Conservation (phyloP, 306 rosid species). For the Fragaria vesca region DNA sequence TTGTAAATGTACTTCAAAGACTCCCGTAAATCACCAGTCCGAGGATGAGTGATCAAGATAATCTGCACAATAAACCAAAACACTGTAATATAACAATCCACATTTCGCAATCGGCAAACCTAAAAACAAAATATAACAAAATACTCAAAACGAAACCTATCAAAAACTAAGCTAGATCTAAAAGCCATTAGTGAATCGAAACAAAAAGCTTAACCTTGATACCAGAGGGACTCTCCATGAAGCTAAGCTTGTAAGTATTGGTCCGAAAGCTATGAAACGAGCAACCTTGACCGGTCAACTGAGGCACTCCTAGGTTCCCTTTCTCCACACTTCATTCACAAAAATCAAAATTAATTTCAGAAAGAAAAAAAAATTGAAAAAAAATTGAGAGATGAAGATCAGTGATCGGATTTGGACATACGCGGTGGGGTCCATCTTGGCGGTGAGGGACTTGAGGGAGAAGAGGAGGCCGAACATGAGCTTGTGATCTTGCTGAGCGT, state of each 20-base stretch:
- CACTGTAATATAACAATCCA: background rate
- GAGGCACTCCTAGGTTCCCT: constrained; percentile 95
- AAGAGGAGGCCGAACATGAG: constrained; percentile 96
- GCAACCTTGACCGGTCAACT: constrained; percentile 96
- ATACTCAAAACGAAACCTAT: background rate
- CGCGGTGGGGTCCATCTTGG: constrained; percentile 92
- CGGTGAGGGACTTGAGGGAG: constrained; percentile 90
- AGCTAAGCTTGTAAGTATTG: constrained; percentile 89
- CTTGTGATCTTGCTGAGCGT: constrained; percentile 90
- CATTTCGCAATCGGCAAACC: background rate
- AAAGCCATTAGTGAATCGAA: background rate
- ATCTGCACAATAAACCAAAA: constrained; percentile 42
- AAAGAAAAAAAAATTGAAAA: background rate
- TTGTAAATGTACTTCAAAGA: constrained; percentile 87
- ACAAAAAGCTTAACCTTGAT: constrained; percentile 54
- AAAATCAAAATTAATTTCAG: background rate
- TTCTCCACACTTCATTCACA: constrained; percentile 60
- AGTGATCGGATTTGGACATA: background rate
- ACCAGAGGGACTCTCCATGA: constrained; percentile 95
- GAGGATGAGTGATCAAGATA: constrained; percentile 88
- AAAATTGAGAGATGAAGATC: background rate
- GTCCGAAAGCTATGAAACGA: constrained; percentile 96
- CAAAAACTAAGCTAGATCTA: background rate
- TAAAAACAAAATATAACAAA: background rate
- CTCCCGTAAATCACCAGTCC: constrained; percentile 85